Percentiles rank a stretch among this genome's conserved stretches.
Conservation (phyloP, 345 rosid species). For the Camelina hispida region DNA sequence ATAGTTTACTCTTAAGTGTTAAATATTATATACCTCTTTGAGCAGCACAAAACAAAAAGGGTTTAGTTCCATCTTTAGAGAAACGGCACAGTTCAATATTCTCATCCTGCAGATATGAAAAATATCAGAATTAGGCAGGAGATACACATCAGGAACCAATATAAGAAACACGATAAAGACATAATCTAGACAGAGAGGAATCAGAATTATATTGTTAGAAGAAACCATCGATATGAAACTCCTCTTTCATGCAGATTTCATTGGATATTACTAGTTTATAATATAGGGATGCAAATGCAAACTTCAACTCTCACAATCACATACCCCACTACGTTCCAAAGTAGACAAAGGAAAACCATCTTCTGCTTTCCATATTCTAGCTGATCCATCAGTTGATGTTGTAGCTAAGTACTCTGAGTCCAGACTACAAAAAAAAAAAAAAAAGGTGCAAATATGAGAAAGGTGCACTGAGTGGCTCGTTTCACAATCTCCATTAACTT, state of each 20-base stretch:
- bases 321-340: conserved; percentile 77
- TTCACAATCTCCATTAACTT: conserved; percentile 3
- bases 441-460: conserved; percentile 37
- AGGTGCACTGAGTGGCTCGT: conserved; percentile 15
- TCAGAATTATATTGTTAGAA: background rate
- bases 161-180: background rate
- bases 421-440: conserved; percentile 57
- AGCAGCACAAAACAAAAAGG: conserved; percentile 83
- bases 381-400: conserved; percentile 88
- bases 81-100: conserved; percentile 80
- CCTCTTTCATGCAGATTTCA: background rate
- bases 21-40: conserved; percentile 58
- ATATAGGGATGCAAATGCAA: background rate
- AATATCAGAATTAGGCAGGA: conserved; percentile 1
- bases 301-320: conserved; percentile 18
- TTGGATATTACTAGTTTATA: background rate
- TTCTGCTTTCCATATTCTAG: conserved; percentile 91
- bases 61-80: conserved; percentile 94
- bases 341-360: conserved; percentile 76
- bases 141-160: conserved; percentile 5
- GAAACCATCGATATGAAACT: background rate
- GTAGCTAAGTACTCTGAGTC: conserved; percentile 94
- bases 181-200: background rate
- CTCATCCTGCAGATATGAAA: conserved; percentile 66
- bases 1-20: background rate